phyloP scores from a whole-genome alignment of 441 rosid species.

The Syzygium syzygioides region DNA sequence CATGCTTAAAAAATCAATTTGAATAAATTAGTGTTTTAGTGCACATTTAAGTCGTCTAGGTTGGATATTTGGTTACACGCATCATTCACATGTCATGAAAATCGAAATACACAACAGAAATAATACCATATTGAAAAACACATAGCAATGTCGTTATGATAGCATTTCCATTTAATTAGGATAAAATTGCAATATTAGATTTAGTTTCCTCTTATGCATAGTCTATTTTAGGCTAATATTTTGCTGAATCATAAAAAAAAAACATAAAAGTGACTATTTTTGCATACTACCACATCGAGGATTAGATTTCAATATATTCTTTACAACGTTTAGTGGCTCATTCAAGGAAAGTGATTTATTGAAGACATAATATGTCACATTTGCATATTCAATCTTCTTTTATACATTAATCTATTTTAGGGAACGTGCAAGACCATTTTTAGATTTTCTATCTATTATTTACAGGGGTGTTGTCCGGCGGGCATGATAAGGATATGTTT shows the following conservation, averaged over 20 bases:
- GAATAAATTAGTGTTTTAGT: not conserved
- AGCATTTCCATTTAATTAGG: not conserved
- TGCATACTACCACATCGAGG: not conserved
- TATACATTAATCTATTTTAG: not conserved
- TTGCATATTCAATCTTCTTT: not conserved
- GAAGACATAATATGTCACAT: not conserved
- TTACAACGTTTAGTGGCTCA: not conserved
- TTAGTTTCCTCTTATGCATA: not conserved
- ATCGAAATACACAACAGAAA: not conserved
- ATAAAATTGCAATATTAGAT: not conserved
- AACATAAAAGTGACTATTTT: not conserved
- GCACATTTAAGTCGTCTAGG: not conserved
- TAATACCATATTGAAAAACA: too few relatives aligned
- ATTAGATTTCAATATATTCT: not conserved
- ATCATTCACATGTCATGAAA: not conserved
- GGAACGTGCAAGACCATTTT: not conserved
- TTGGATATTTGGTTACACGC: not conserved
- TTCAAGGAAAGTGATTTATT: not conserved
- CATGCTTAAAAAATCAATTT: not conserved
- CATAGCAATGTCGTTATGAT: not conserved
- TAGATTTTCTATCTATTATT: not conserved
- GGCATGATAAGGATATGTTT: not conserved
- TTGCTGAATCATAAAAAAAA: not conserved
- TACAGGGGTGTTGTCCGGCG: not conserved
- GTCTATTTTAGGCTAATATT: not conserved